Percentiles rank a stretch among this genome's conserved stretches.
Evolutionary conservation across 1,284 basidiomycete species (phyloP).

Genomic region (Cryptococcus floricola): DNA sequence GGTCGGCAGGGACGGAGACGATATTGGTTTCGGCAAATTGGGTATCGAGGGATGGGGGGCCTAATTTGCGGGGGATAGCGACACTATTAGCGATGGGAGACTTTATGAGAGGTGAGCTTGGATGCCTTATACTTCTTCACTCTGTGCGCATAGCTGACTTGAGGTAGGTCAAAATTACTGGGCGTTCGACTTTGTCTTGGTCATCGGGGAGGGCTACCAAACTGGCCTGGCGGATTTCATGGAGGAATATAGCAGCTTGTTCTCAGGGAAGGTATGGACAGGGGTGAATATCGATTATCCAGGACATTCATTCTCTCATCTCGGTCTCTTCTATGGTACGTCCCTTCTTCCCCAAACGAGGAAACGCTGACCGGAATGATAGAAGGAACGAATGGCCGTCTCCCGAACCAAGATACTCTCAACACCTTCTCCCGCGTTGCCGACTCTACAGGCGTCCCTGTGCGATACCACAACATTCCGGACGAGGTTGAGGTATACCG

Average conservation of each 20-base stretch:
- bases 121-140: background rate
- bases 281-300: slow-evolving; percentile 93
- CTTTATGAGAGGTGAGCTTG: slow-evolving; percentile 70
- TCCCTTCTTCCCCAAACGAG: background rate
- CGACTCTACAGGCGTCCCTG: slow-evolving; percentile 65
- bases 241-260: slow-evolving; percentile 71
- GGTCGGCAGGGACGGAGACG: slow-evolving; percentile 83
- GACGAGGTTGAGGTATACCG: slow-evolving; percentile 46
- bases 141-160: slow-evolving; percentile 1
- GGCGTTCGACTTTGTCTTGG: slow-evolving; percentile 90
- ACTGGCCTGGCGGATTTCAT: slow-evolving; percentile 93
- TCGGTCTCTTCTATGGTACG: slow-evolving; percentile 85
- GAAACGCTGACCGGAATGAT: background rate
- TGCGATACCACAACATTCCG: slow-evolving; percentile 70
- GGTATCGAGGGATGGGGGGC: slow-evolving; percentile 57
- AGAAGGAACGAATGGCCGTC: slow-evolving; percentile 92
- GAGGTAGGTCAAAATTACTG: slow-evolving; percentile 75
- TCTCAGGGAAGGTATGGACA: slow-evolving; percentile 85
- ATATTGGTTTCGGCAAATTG: slow-evolving; percentile 86
- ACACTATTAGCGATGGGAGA: slow-evolving; percentile 74
- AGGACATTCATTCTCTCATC: slow-evolving; percentile 89
- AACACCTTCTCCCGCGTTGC: slow-evolving; percentile 77
- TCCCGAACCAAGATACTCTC: slow-evolving; percentile 93
- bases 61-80: slow-evolving; percentile 81
- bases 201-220: slow-evolving; percentile 81